Evolutionary conservation across 2,329 filamentous ascomycete genomes (phyloP).

Genomic region (Venturia carpophila): DNA sequence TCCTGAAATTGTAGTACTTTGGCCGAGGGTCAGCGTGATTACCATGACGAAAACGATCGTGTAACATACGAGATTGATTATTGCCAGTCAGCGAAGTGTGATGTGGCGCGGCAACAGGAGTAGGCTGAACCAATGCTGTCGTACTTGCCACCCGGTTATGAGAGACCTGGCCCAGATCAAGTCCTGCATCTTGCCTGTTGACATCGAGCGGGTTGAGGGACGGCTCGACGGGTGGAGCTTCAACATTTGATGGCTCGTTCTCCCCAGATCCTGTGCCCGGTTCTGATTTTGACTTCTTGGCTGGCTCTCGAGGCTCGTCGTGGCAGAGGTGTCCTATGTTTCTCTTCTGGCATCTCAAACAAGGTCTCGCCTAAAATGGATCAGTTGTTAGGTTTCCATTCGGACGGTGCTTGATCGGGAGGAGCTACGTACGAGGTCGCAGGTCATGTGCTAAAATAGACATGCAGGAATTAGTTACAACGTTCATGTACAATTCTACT

Average conservation of each 20-base stretch:
- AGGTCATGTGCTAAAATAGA: conserved; percentile 43
- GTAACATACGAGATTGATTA: conserved; percentile 66
- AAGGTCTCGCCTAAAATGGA: conserved; percentile 71
- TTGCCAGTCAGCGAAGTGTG: conserved; percentile 53
- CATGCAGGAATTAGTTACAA: conserved; percentile 16
- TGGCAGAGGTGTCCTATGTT: conserved; percentile 98
- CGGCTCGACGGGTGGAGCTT: conserved; percentile 27
- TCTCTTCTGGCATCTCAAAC: conserved; percentile 94
- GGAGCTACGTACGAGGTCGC: conserved; percentile 39
- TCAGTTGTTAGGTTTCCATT: background rate
- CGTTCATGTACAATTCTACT: conserved; percentile 3
- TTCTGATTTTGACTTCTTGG: conserved; percentile 67
- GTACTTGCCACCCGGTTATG: conserved; percentile 31
- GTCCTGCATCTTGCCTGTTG: conserved; percentile 31
- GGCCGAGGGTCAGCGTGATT: conserved; percentile 20
- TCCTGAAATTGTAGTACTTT: conserved; percentile 60
- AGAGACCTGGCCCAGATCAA: conserved; percentile 31
- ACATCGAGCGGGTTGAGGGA: conserved; percentile 26
- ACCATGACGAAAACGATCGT: conserved; percentile 23
- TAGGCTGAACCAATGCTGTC: conserved; percentile 65
- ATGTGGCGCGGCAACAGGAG: conserved; percentile 59
- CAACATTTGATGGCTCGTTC: conserved; percentile 27
- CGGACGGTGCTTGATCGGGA: background rate
- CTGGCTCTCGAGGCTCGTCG: conserved; percentile 85
- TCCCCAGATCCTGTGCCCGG: conserved; percentile 30